Evolutionary conservation across 2,329 filamentous ascomycete species (phyloP), one percentile per base, ranked within the genome.

Genomic region (Dactylonectria macrodidyma): DNA sequence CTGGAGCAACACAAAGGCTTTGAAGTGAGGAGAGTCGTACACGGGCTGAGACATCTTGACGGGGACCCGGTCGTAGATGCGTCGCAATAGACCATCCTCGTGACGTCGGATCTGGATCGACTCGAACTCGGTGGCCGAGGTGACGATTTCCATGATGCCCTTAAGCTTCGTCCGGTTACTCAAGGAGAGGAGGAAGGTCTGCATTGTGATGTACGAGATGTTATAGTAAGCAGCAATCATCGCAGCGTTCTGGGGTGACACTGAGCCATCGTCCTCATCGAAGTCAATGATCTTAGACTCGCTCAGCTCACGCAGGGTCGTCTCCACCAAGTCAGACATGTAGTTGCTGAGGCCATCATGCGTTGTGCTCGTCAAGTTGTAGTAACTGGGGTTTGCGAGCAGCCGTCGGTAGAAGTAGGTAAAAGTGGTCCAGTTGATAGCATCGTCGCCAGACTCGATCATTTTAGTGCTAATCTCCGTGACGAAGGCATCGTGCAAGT

Each of bases 191-290:
- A 99, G 86, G 87, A 99, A 95, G 0, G 96, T 99, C 83, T 99
- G 95, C 95, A 99, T 99, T 3, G 96, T 99, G 80, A 97, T 93
- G 84, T 98, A 98, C 6, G 95, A 98, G 78, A 99, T 97, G 82
- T 98, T 98, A 88, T 99, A 99, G 86, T 99, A 98, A 1, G 96
- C 95, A 10, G 94, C 95, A 78, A 99, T 98, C 93, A 98, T 98
- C 73, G 96, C 96, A 2, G 95, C 93, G 80, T 99, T 98, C 76
- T 97, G 89, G 14, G 96, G 95, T 19, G 93, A 89, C 51, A 98
- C 92, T 1, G 91, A 91, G 75, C 97, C 95, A 78, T 98, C 95
- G 57, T 97, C 95, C 78, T 97, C 95, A 72, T 98, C 95, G 56
- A 97, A 89, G 75, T 98, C 95, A 73, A 99, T 95, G 71, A 99